Base-by-base conservation (phyloP, 805 yeast species). In the Starmerella bombicola region DNA sequence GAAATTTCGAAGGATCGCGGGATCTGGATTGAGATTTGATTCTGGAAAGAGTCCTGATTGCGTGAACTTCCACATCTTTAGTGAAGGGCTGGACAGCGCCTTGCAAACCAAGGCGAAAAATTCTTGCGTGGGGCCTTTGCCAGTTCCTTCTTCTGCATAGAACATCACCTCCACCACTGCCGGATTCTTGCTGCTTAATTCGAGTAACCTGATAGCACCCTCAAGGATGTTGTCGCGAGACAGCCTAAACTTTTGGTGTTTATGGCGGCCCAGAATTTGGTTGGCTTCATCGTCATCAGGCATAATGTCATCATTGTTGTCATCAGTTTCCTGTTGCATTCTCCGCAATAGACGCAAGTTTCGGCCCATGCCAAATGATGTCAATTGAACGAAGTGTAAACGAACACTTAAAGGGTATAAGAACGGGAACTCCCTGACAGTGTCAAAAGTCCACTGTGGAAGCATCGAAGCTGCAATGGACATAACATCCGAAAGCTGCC, bases 71-170 rank as follows among this genome's bases (percentile, higher is more conserved):
- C 97, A 88, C 64, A 91, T 64, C 7, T 60, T 60, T 35, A 78
- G 60, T 21, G 66, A 67, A 37, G 67, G 69, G 48, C 64, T 68
- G 1, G 79, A 64, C 56, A 88, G 84, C 47, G 78, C 85, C 42
- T 67, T 73, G 0, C 95, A 84, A 2, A 82, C 84, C 13, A 69
- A 65, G 0, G 96, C 76, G 55, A 84, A 88, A 55, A 91, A 88
- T 59, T 88, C 98, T 48, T 86, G 65, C 0, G 98, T 88, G 3
- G 98, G 98, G 0, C 98, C 98, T 33, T 85, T 63, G 0, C 98
- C 98, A 0, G 95, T 78, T n/a, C 97, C 98, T 5, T 71, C 95
- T 57, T 88, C 98, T 49, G 79, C 85, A 47, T 70, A 74, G 53
- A 80, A 88, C 56, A 86, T 95, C 41, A 91, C 76, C 52, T 88